Percentiles rank a stretch among this genome's conserved stretches.
These are phyloP conservation scores for Corniculantispora saksenae DNA, from an alignment of 2,329 filamentous ascomycete genomes.

Conservation along the genomic window DNA sequence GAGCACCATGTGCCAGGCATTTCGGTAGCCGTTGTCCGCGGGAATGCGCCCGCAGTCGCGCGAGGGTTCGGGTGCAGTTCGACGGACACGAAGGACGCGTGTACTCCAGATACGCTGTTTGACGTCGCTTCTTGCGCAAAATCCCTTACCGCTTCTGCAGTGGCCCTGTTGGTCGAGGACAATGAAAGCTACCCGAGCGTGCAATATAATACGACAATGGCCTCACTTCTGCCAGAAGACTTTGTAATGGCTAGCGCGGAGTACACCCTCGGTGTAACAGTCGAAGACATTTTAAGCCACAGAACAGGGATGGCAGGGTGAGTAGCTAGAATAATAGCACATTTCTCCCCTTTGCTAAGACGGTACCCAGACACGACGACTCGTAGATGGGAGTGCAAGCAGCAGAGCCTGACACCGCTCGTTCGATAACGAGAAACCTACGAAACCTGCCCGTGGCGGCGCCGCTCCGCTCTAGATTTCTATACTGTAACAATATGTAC, in stretches of 20 bases:
- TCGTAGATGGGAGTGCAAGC: constrained; percentile 25
- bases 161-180: constrained; percentile 26
- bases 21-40: constrained; percentile 25
- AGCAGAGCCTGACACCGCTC: constrained; percentile 24
- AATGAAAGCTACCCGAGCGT: constrained; percentile 26
- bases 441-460: constrained; percentile 27
- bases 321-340: not conserved
- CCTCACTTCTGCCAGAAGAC: constrained; percentile 27
- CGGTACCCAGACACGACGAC: constrained; percentile 24
- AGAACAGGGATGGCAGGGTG: constrained; percentile 28
- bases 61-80: constrained; percentile 25
- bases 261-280: constrained; percentile 24
- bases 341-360: not conserved
- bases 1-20: constrained; percentile 27
- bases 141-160: constrained; percentile 28
- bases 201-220: constrained; percentile 27
- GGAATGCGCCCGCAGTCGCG: not conserved
- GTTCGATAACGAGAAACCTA: constrained; percentile 29
- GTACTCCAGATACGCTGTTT: constrained; percentile 29
- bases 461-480: constrained; percentile 25
- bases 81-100: constrained; percentile 19
- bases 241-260: constrained; percentile 27
- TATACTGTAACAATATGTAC: constrained; percentile 32
- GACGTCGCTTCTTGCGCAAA: constrained; percentile 30
- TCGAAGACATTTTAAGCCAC: constrained; percentile 28